Evolutionary conservation across 805 yeast genomes (phyloP), one percentile per base, ranked within the genome.

Genomic region (Yarrowia sp.): DNA sequence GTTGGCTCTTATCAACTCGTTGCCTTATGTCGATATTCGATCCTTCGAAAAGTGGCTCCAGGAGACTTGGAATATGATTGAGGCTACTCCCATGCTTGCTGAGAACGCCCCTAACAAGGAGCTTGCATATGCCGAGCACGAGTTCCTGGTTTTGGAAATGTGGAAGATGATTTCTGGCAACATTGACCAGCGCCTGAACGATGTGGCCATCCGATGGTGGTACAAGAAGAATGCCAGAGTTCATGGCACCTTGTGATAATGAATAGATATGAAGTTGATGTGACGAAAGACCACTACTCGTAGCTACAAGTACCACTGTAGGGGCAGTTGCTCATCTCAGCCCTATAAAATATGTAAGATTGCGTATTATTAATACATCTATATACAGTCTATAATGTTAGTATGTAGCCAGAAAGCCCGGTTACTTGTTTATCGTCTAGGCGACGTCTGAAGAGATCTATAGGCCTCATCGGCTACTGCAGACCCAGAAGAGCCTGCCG

Each of bases 171-270:
- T 89, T 3, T 82, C 88, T 59, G 89, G 86, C 71, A 87, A 85
- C 70, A 79, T 85, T 68, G 89, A 86, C 72, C 78, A 86, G 68
- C 86, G 85, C 71, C 80, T 88, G 71, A 83, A 86, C 5, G 84
- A 82, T 52, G 68, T 85, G 49, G 90, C 86, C 0, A 81, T 85
- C 65, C 77, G 77, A 26, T 88, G 91, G 90, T 88, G 91, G 91
- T 88, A 86, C 74, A 82, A 81, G 32, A 63, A 38, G 42, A 48
- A 36, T 16, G 40, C 42, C 16, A 16, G 56, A 22, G 56, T 49
- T 14, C 46, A 49, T 15, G 67, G 67, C 4, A 38, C 56, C 0
- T 36, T 52, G n/a, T 48, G 26, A 26, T 32, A 42, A 7, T 19
- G 38, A 16, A 22, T 22, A 14, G 41, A 15, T 26, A 26, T 5